Percentiles rank a stretch among this genome's conserved stretches.
Conservation (phyloP, 805 yeast species). For the Candida coleopterorum region DNA sequence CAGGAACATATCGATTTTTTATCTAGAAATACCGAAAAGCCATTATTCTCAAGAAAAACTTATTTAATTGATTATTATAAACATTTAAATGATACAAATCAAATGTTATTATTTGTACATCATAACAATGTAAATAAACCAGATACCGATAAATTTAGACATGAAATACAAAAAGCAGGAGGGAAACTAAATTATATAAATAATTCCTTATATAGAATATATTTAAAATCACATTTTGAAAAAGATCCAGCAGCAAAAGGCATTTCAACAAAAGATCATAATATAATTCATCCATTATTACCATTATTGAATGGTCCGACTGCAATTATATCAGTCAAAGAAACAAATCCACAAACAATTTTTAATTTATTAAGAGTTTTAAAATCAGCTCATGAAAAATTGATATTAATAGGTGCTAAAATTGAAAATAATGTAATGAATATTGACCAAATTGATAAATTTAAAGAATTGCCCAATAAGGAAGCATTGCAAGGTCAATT, state of each 20-base stretch:
- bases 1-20: constrained; percentile 5
- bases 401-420: constrained; percentile 82
- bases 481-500: constrained; percentile 75
- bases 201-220: constrained; percentile 67
- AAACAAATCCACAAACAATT: constrained; percentile 66
- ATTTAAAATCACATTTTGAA: constrained; percentile 63
- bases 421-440: constrained; percentile 59
- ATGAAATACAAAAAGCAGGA: constrained; percentile 59
- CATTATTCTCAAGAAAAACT: constrained; percentile 73
- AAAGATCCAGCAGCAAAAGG: constrained; percentile 68
- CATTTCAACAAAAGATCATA: constrained; percentile 41
- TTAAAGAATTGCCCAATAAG: constrained; percentile 70
- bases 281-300: constrained; percentile 59
- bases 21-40: constrained; percentile 52
- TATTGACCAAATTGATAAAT: constrained; percentile 47
- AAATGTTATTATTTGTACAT: constrained; percentile 74
- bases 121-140: constrained; percentile 72
- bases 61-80: constrained; percentile 78
- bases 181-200: constrained; percentile 67
- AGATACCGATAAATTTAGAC: constrained; percentile 63
- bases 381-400: constrained; percentile 61
- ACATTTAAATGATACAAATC: constrained; percentile 58
- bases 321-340: constrained; percentile 65
- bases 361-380: constrained; percentile 57
- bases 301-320: constrained; percentile 81